Evolutionary conservation across 306 rosid species (phyloP).

Genomic region (Sicyos edulis): DNA sequence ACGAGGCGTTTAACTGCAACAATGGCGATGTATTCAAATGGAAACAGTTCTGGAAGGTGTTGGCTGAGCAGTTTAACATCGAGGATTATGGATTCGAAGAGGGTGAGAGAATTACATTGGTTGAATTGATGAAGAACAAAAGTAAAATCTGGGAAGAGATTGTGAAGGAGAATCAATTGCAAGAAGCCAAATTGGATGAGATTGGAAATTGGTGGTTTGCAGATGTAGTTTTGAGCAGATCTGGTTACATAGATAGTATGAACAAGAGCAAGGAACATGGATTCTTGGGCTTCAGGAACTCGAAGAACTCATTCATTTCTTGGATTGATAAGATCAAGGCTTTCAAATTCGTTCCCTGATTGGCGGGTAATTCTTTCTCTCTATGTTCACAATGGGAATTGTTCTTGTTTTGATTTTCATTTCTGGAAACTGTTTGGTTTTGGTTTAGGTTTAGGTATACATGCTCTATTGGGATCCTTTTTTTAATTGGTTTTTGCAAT

Average conservation of each 20-base stretch:
- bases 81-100: conserved; percentile 59
- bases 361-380: neutral
- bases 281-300: conserved; percentile 60
- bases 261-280: conserved; percentile 67
- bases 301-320: conserved; percentile 41
- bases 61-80: conserved; percentile 61
- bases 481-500: neutral
- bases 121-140: conserved; percentile 48
- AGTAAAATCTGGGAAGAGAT: conserved; percentile 57
- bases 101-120: conserved; percentile 24
- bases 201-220: conserved; percentile 55
- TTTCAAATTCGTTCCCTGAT: conserved; percentile 56
- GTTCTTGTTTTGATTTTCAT: neutral
- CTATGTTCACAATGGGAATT: neutral
- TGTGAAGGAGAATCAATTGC: conserved; percentile 45
- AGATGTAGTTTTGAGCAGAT: conserved; percentile 21
- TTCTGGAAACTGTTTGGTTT: neutral
- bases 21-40: conserved; percentile 62
- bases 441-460: neutral
- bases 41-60: conserved; percentile 60
- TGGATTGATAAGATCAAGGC: conserved; percentile 53
- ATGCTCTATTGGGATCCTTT: neutral
- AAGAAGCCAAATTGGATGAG: conserved; percentile 37
- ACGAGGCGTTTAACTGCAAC: conserved; percentile 54
- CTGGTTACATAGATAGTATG: conserved; percentile 30